A percentile compares a stretch with the other conserved stretches of the same genome.
Evolutionary conservation across 2,329 filamentous ascomycete species (phyloP).

Genomic region (Alternaria arborescens): DNA sequence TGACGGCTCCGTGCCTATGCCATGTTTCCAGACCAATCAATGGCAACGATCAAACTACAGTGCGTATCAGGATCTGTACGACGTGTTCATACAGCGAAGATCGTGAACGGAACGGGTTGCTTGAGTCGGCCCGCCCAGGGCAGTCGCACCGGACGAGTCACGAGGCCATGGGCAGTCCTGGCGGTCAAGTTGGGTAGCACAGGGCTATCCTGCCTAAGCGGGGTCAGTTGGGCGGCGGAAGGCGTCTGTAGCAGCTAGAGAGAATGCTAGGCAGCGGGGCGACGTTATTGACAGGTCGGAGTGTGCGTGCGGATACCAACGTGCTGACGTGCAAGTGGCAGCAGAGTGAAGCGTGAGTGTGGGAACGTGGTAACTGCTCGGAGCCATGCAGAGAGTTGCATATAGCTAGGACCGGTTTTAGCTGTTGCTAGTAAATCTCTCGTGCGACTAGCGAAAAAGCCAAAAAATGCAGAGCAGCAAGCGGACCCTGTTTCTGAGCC

Average conservation of each 20-base stretch:
- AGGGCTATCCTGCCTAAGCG: constrained; percentile 22
- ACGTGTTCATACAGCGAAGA: constrained; percentile 29
- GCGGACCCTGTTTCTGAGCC: constrained; percentile 11
- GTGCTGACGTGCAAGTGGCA: constrained; percentile 5
- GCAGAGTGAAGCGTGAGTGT: constrained; percentile 13
- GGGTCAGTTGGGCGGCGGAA: constrained; percentile 20
- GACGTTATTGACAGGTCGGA: constrained; percentile 19
- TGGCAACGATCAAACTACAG: neutral
- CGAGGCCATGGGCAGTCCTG: constrained; percentile 13
- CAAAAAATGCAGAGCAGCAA: neutral
- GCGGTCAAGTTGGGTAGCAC: constrained; percentile 22
- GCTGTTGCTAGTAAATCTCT: neutral
- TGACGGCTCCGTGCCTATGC: constrained; percentile 4
- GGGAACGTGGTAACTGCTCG: neutral
- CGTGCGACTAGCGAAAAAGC: neutral
- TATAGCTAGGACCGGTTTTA: neutral
- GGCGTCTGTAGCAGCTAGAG: constrained; percentile 13
- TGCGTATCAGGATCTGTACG: constrained; percentile 20
- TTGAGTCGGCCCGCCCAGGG: constrained; percentile 21
- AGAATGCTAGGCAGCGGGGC: constrained; percentile 14
- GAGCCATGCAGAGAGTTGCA: neutral
- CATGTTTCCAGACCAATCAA: constrained; percentile 3
- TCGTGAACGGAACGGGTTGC: constrained; percentile 18
- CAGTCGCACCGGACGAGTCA: constrained; percentile 22
- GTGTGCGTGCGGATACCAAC: neutral